Base-by-base conservation (phyloP, 257 asterid genomes). In the Nicotiana tabacum region DNA sequence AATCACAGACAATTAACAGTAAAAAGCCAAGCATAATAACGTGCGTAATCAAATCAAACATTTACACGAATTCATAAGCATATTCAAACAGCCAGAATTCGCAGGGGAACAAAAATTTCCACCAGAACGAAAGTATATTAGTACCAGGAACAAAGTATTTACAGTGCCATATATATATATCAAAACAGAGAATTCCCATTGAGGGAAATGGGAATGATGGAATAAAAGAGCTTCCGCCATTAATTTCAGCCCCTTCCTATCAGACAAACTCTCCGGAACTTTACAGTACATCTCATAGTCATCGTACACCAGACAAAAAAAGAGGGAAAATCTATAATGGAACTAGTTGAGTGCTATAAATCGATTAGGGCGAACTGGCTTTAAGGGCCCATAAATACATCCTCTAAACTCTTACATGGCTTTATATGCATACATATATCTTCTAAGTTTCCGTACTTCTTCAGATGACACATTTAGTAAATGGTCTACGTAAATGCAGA, bases 361-460 rank as follows among this genome's bases (percentile, higher is more conserved):
- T 21, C 35, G 78, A 70, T 70, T 21, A 11, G 37, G 11, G 60
- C 24, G 24, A 70, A 70, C 60, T 43, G 60, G 78, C 35, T 43
- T 39, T 70, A 39, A 39, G 35, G 58, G 58, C 21, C n/a, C 78
- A 70, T 70, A 11, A 13, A 68, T 6, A 43, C 35, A 70, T 70
- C 57, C n/a, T 43, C 78, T 70, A 29, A 16, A 29, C 37, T 43
- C 56, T 87, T 85, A 94, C 86, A 90, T 85, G 82, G 94, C 94
- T 89, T 95, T 95, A 88, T 88, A 92, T 24, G 97, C 82, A 82
- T 94, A 94, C 97, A 95, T 95, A 81, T 92, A 92, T 83, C 92
- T 94, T 6, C 98, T 93, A 48, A 95, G 96, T 87, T 94, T 95
- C 89, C 92, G 87, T 74, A 92, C 88, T 91, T 94, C 98, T 85